Conservation (phyloP, 1,284 basidiomycete species). For the Rhodotorula sp. region DNA sequence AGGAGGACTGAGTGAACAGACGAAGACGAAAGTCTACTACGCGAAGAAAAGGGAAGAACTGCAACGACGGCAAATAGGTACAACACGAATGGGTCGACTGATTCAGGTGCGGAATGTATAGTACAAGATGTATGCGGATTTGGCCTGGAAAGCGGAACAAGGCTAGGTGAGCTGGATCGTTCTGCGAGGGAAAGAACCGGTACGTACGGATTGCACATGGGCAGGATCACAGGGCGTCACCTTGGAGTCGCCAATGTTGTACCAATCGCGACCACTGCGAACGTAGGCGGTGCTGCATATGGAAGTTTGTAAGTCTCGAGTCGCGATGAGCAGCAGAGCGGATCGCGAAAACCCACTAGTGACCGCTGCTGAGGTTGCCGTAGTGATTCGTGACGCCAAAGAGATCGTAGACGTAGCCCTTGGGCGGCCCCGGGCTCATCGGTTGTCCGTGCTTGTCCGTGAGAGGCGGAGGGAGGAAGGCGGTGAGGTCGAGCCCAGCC, state of each 20-base stretch:
- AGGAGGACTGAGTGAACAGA: too few species aligned
- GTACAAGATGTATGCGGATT: conserved; percentile 39
- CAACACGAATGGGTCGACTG: too few species aligned
- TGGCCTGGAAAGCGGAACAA: conserved; percentile 3
- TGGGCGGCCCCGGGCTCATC: conserved; percentile 7
- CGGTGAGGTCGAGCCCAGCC: conserved; percentile 78
- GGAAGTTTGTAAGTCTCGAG: neutral
- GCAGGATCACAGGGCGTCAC: conserved; percentile 33
- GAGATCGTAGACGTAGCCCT: conserved; percentile 53
- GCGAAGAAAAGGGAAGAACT: too few species aligned
- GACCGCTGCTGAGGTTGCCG: conserved; percentile 84
- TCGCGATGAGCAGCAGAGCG: neutral
- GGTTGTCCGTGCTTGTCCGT: conserved; percentile 33
- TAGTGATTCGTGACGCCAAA: conserved; percentile 69
- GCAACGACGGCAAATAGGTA: too few species aligned
- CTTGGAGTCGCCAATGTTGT: conserved; percentile 46
- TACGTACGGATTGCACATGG: conserved; percentile 25
- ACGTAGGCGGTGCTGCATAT: conserved; percentile 43
- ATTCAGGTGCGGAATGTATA: conserved; percentile 19
- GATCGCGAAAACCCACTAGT: conserved; percentile 65
- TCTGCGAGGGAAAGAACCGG: neutral
- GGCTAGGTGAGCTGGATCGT: neutral
- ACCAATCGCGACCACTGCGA: conserved; percentile 40
- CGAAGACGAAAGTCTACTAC: too few species aligned
- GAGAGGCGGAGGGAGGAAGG: conserved; percentile 73